A percentile compares a stretch with the other conserved stretches of the same genome.
These are phyloP conservation scores for Rauvolfia tetraphylla DNA, from an alignment of 257 asterid species.

Conservation along the genomic window DNA sequence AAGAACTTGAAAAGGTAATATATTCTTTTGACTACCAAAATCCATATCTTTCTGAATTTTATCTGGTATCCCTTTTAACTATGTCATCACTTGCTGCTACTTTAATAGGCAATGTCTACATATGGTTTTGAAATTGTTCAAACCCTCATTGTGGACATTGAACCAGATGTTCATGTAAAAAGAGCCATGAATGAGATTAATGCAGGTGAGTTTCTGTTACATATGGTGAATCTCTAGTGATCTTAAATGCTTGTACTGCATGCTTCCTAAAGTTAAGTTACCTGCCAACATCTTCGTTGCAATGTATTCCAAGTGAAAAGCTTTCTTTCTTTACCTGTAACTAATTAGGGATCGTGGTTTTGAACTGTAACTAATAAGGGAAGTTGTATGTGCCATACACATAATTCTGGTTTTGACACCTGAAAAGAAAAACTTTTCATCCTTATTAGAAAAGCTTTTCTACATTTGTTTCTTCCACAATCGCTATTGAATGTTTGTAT, in stretches of 20 bases:
- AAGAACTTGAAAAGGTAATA: constrained; percentile 36
- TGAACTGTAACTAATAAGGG: too few relatives aligned
- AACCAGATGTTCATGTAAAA: constrained; percentile 38
- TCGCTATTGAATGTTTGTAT: neutral
- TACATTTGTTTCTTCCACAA: too few relatives aligned
- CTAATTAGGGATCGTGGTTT: too few relatives aligned
- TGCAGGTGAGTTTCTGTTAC: constrained; percentile 27
- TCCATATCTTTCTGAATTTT: neutral
- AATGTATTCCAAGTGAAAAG: neutral
- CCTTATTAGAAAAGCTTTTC: neutral
- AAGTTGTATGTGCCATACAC: too few relatives aligned
- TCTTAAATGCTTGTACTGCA: neutral
- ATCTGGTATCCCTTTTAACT: neutral
- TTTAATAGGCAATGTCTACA: constrained; percentile 33
- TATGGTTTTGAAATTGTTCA: constrained; percentile 38
- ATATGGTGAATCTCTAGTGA: neutral
- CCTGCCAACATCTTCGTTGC: neutral
- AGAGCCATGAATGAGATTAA: constrained; percentile 43
- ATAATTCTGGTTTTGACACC: too few relatives aligned
- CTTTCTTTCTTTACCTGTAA: neutral
- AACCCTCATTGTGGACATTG: constrained; percentile 45
- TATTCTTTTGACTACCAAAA: neutral
- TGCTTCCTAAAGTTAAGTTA: neutral
- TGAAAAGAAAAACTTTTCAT: neutral
- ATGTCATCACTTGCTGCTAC: neutral